phyloP scores from a whole-genome alignment of 257 asterid genomes.

The Solanum megistacrolobum region DNA sequence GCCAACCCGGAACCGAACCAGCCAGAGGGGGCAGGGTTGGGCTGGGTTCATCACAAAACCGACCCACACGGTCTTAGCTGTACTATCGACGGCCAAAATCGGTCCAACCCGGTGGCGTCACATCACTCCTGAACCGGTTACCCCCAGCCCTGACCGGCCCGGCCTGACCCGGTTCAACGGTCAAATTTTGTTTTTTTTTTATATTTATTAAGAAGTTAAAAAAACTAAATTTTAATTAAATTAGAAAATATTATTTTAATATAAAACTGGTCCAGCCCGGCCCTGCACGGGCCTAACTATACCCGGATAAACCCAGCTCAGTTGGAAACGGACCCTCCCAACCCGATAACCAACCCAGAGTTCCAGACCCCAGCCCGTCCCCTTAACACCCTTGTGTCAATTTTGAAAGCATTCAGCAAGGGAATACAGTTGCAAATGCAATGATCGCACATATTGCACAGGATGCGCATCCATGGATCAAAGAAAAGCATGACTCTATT shows the following conservation, averaged over 20 bases:
- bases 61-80: not conserved
- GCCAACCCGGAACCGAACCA: not conserved
- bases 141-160: not conserved
- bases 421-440: not conserved
- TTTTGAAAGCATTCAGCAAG: not conserved
- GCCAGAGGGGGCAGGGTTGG: not conserved
- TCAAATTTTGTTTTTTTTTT: not conserved
- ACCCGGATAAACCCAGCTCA: not conserved
- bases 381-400: not conserved
- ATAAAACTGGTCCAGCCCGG: not conserved
- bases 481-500: not conserved
- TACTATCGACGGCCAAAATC: not conserved
- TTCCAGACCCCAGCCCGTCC: not conserved
- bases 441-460: not conserved
- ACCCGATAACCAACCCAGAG: not conserved
- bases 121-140: not conserved
- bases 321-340: not conserved
- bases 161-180: no score
- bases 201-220: not conserved
- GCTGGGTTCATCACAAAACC: not conserved
- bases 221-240: not conserved
- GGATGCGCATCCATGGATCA: not conserved
- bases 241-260: no score
- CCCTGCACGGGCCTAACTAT: not conserved
- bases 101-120: not conserved